Evolutionary conservation across 1,139 yeast species (phyloP).

Genomic region (Debaryomycetaceae sp.): DNA sequence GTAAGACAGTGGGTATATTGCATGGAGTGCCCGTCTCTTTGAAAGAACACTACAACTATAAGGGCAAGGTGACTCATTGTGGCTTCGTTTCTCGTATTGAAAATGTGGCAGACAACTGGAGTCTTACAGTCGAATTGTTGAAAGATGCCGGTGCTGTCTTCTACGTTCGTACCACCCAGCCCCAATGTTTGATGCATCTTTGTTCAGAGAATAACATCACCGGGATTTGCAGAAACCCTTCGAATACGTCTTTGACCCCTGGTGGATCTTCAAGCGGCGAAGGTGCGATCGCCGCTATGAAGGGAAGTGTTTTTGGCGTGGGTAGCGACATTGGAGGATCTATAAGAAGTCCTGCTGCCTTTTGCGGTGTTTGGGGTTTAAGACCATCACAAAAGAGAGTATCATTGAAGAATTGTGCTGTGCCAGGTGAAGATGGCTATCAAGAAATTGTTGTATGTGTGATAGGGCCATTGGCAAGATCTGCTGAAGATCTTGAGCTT

Average conservation of each 20-base stretch:
- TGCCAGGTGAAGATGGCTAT: background rate
- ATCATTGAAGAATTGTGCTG: background rate
- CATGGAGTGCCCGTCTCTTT: conserved; percentile 23
- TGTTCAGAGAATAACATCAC: conserved; percentile 48
- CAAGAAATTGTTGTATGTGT: conserved; percentile 19
- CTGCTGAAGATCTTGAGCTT: conserved; percentile 18
- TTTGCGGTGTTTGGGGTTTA: conserved; percentile 24
- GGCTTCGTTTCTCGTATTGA: conserved; percentile 16
- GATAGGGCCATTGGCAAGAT: conserved; percentile 20
- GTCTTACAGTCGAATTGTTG: conserved; percentile 1
- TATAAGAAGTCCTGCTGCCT: conserved; percentile 26
- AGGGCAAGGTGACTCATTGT: conserved; percentile 15
- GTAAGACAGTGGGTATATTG: conserved; percentile 14
- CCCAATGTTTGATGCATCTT: conserved; percentile 55
- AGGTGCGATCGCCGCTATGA: conserved; percentile 20
- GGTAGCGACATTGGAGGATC: conserved; percentile 31
- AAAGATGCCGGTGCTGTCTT: conserved; percentile 10
- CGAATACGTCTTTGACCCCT: conserved; percentile 48
- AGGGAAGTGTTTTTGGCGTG: conserved; percentile 22
- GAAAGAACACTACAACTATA: conserved; percentile 18
- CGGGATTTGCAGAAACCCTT: conserved; percentile 54
- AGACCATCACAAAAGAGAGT: conserved; percentile 18
- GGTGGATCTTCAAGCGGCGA: conserved; percentile 38
- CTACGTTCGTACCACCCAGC: conserved; percentile 46
- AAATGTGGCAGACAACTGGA: conserved; percentile 1